phyloP scores from a whole-genome alignment of 2,329 filamentous ascomycete genomes.

The Stemphylium lycopersici region DNA sequence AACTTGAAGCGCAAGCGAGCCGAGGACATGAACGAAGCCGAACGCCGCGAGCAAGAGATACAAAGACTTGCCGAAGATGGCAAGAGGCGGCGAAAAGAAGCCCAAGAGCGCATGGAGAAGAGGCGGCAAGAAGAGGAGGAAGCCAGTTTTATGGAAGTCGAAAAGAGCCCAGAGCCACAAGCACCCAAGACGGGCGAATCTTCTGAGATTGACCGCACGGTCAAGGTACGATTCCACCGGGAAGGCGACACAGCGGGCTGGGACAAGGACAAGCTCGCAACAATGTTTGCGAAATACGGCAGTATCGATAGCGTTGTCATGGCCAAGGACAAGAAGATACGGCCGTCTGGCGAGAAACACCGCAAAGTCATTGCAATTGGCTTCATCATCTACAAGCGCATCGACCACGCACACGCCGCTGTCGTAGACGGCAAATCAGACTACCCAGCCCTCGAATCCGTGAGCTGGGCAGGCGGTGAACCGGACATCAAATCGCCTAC shows the following conservation, averaged over 20 bases:
- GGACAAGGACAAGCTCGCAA: conserved; percentile 55
- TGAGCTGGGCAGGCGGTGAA: conserved; percentile 61
- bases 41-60: conserved; percentile 63
- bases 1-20: conserved; percentile 53
- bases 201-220: conserved; percentile 60
- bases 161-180: conserved; percentile 35
- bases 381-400: conserved; percentile 62
- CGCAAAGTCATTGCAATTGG: conserved; percentile 60
- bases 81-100: conserved; percentile 62
- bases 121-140: conserved; percentile 59
- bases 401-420: conserved; percentile 64
- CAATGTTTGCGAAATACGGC: conserved; percentile 62
- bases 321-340: conserved; percentile 62
- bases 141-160: conserved; percentile 36
- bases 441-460: conserved; percentile 59
- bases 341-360: conserved; percentile 56
- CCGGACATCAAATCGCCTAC: conserved; percentile 53
- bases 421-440: conserved; percentile 58
- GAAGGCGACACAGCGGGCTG: conserved; percentile 53
- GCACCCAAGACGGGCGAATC: conserved; percentile 45
- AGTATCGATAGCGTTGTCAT: conserved; percentile 61
- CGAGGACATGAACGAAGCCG: conserved; percentile 57
- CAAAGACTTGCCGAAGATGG: conserved; percentile 55
- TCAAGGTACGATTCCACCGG: conserved; percentile 63
- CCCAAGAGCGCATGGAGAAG: conserved; percentile 59